phyloP scores from a whole-genome alignment of 2,329 filamentous ascomycete genomes.

The Colletotrichum kahawae region DNA sequence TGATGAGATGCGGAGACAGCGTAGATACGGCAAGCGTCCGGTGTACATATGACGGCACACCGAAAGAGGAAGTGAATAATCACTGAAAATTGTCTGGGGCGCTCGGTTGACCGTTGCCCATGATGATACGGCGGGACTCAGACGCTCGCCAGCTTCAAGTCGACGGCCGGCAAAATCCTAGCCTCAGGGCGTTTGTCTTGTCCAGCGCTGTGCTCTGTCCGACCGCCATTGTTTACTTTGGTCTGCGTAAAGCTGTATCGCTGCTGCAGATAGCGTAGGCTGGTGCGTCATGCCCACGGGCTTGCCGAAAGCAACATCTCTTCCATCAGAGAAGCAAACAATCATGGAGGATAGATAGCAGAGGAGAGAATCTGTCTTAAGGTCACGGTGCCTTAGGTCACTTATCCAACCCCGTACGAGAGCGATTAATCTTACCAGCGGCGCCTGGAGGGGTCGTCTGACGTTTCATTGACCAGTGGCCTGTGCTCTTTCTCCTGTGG shows the following conservation, averaged over 20 bases:
- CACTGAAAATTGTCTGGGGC: neutral
- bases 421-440: neutral
- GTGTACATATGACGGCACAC: neutral
- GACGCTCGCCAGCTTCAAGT: slow-evolving; percentile 3
- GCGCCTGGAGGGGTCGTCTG: neutral
- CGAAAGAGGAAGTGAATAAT: neutral
- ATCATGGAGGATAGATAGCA: neutral
- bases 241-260: neutral
- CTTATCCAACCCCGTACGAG: neutral
- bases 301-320: neutral
- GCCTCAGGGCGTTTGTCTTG: neutral
- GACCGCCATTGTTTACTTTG: neutral
- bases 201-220: neutral
- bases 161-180: neutral
- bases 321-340: neutral
- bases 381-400: neutral
- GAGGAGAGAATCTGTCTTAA: neutral
- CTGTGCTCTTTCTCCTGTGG: neutral
- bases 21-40: neutral
- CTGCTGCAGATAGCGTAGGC: neutral
- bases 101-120: slow-evolving; percentile 11
- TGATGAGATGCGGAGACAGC: neutral
- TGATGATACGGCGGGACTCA: neutral
- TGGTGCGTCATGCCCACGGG: neutral
- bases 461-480: neutral